Evolutionary conservation across 345 rosid genomes (phyloP).

Genomic region (Linum tenue): DNA sequence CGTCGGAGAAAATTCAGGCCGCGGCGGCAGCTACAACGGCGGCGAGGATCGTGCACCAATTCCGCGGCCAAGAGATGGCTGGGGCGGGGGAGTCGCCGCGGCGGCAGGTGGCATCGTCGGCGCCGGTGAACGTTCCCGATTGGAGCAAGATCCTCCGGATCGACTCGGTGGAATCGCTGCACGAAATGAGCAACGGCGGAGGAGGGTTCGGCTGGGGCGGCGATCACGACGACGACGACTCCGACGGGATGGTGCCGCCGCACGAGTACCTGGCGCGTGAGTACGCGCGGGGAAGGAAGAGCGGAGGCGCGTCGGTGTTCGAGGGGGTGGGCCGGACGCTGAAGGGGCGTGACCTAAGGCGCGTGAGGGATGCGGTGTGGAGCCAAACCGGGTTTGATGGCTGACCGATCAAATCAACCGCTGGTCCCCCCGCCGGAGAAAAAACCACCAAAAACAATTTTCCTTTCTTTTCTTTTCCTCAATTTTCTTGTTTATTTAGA

Average conservation of each 20-base stretch:
- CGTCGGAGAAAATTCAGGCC: too few species aligned
- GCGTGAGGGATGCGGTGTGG: constrained; percentile 93
- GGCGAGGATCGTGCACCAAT: neutral
- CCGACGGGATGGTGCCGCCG: constrained; percentile 23
- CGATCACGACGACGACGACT: neutral
- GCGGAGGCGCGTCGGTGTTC: constrained; percentile 54
- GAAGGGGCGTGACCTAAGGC: constrained; percentile 84
- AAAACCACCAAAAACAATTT: too few species aligned
- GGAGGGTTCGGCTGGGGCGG: too few species aligned
- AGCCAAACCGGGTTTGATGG: constrained; percentile 42
- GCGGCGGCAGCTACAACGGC: neutral
- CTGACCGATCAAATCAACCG: neutral
- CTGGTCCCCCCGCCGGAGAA: too few species aligned
- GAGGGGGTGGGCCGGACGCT: constrained; percentile 88
- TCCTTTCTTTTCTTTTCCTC: too few species aligned
- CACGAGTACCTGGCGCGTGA: constrained; percentile 85
- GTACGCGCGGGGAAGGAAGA: constrained; percentile 38
- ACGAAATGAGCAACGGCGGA: neutral
- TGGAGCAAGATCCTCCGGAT: constrained; percentile 1
- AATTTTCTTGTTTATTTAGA: neutral
- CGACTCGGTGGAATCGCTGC: neutral
- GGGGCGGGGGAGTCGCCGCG: neutral
- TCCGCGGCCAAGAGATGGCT: neutral
- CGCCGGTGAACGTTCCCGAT: constrained; percentile 3
- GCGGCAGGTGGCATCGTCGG: neutral